A percentile compares a stretch with the other conserved stretches of the same genome.
These are phyloP conservation scores for Asclepias syriaca DNA, from an alignment of 257 asterid genomes.

Conservation along the genomic window DNA sequence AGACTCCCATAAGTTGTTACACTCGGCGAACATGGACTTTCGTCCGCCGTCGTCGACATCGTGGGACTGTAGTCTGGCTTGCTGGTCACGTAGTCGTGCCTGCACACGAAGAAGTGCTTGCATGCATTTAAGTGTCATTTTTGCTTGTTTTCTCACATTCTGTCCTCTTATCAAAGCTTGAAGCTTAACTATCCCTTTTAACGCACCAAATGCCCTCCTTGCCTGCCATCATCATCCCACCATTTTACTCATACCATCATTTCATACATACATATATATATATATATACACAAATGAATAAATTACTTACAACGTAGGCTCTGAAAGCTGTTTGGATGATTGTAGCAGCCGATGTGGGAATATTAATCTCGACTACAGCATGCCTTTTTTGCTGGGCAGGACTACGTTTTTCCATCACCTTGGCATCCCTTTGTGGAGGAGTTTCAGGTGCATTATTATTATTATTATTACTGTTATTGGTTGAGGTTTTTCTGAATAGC, in stretches of 20 bases:
- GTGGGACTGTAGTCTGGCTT: slow-evolving; percentile 68
- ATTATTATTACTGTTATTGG: background rate
- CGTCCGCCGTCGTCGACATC: slow-evolving; percentile 33
- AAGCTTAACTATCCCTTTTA: slow-evolving; percentile 83
- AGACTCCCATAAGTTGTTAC: slow-evolving; percentile 60
- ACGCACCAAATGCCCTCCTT: slow-evolving; percentile 80
- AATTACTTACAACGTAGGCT: slow-evolving; percentile 53
- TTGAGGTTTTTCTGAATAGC: slow-evolving; percentile 60
- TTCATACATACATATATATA: no score
- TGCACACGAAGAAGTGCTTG: slow-evolving; percentile 88
- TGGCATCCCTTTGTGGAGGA: no score
- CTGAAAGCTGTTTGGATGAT: slow-evolving; percentile 79
- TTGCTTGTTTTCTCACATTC: slow-evolving; percentile 81
- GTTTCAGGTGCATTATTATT: background rate
- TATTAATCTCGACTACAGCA: slow-evolving; percentile 69
- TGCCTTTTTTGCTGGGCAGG: slow-evolving; percentile 58
- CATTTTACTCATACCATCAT: no score
- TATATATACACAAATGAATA: no score
- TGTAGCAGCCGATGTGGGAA: slow-evolving; percentile 47
- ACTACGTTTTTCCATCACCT: no score
- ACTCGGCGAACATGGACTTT: slow-evolving; percentile 69
- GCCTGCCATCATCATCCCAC: no score
- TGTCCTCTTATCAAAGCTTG: slow-evolving; percentile 95
- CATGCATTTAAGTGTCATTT: slow-evolving; percentile 87
- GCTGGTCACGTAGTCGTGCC: slow-evolving; percentile 80